Conservation (phyloP, 306 rosid genomes). For the Cucurbita ficifolia region DNA sequence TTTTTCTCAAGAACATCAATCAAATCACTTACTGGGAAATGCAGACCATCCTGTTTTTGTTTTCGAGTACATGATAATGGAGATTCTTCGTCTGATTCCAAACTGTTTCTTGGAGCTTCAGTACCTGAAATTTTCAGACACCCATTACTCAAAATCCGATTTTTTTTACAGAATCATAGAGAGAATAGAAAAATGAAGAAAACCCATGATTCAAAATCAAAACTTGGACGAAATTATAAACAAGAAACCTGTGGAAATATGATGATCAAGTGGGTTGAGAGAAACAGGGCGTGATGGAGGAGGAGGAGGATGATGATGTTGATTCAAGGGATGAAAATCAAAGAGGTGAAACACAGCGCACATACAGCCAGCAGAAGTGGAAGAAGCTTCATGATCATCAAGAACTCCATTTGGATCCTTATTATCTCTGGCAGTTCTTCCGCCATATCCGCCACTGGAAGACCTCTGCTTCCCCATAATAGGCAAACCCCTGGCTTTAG, state of each 20-base stretch:
- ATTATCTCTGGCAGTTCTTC: constrained; percentile 26
- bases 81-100: constrained; percentile 42
- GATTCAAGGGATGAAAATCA: constrained; percentile 57
- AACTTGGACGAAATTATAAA: not conserved
- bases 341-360: constrained; percentile 66
- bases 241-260: not conserved
- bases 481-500: not conserved
- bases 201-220: not conserved
- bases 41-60: constrained; percentile 28
- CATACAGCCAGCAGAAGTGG: constrained; percentile 64
- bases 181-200: not conserved
- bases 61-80: constrained; percentile 24
- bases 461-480: constrained; percentile 54
- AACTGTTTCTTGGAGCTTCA: constrained; percentile 78
- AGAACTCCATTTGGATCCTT: not conserved
- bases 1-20: not conserved
- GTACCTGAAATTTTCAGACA: constrained; percentile 28
- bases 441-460: constrained; percentile 28
- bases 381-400: constrained; percentile 4
- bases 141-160: constrained; percentile 2
- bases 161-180: not conserved
- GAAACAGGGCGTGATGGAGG: not conserved
- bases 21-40: constrained; percentile 43
- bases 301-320: constrained; percentile 18
- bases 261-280: constrained; percentile 1